Evolutionary conservation across 108 stramenopile genomes (phyloP).

Genomic region (Cyclostephanos invisitatus): DNA sequence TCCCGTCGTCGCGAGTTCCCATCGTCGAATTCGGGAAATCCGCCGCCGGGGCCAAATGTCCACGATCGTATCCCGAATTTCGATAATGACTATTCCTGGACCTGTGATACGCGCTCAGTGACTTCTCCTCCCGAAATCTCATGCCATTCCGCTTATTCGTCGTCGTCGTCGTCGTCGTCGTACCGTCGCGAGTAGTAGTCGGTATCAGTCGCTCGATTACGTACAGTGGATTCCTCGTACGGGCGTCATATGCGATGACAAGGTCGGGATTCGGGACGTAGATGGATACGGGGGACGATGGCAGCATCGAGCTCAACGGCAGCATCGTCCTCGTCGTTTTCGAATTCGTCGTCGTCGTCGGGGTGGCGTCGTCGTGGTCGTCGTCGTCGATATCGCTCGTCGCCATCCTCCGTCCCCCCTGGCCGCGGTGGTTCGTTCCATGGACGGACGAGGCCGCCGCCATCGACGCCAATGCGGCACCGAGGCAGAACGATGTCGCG

Average conservation of each 20-base stretch:
- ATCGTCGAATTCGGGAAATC: too few relatives aligned
- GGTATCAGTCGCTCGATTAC: conserved; percentile 61
- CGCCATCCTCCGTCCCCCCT: neutral
- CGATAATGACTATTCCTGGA: conserved; percentile 66
- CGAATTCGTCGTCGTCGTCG: neutral
- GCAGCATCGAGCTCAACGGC: conserved; percentile 38
- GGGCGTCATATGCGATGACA: conserved; percentile 76
- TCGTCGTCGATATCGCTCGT: neutral
- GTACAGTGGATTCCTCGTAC: conserved; percentile 73
- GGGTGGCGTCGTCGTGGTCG: neutral
- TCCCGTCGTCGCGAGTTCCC: too few relatives aligned
- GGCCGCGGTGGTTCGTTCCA: too few relatives aligned
- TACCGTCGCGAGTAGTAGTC: conserved; percentile 4
- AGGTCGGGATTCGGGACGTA: conserved; percentile 70
- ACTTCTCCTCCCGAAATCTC: conserved; percentile 66
- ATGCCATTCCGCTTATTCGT: conserved; percentile 33
- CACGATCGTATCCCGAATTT: conserved; percentile 82
- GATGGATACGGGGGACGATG: conserved; percentile 51
- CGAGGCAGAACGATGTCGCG: conserved; percentile 42
- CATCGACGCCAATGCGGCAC: conserved; percentile 11
- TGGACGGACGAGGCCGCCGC: conserved; percentile 4
- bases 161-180: neutral
- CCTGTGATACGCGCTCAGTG: conserved; percentile 52
- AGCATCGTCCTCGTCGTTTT: neutral
- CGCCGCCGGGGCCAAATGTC: conserved; percentile 10